phyloP scores from a whole-genome alignment of 371 early-diverging fungal species.

The Vittaforma corneae region DNA sequence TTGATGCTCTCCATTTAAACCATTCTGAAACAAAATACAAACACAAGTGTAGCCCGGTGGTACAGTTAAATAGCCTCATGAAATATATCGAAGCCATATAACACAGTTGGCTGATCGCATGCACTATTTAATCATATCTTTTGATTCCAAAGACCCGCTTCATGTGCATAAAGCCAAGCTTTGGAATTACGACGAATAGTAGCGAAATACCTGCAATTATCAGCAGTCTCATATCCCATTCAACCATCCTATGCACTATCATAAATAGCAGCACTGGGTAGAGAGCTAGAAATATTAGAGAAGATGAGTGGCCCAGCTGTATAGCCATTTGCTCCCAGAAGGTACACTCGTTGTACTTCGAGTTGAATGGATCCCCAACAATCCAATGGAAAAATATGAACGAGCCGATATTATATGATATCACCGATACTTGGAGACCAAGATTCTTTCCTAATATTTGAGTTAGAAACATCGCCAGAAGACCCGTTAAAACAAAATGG shows the following conservation, averaged over 20 bases:
- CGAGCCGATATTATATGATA: constrained; percentile 56
- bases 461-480: constrained; percentile 21
- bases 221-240: constrained; percentile 49
- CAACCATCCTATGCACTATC: constrained; percentile 42
- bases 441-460: constrained; percentile 29
- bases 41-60: too few relatives aligned
- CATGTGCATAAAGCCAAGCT: constrained; percentile 56
- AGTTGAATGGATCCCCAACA: constrained; percentile 59
- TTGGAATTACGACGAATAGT: constrained; percentile 55
- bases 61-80: too few relatives aligned
- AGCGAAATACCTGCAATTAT: constrained; percentile 46
- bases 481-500: constrained; percentile 39
- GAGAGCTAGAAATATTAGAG: constrained; percentile 52
- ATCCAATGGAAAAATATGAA: constrained; percentile 60
- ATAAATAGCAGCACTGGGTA: constrained; percentile 57
- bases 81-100: too few relatives aligned
- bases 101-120: too few relatives aligned
- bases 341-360: constrained; percentile 47
- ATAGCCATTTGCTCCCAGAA: constrained; percentile 60
- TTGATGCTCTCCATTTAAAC: too few relatives aligned
- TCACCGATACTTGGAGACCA: constrained; percentile 48
- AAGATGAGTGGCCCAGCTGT: constrained; percentile 50
- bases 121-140: constrained; percentile 29
- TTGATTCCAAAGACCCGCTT: constrained; percentile 49
- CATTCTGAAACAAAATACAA: too few relatives aligned